A percentile compares a stretch with the other conserved stretches of the same genome.
phyloP scores from a whole-genome alignment of 805 yeast genomes.

The Torulaspora franciscae region DNA sequence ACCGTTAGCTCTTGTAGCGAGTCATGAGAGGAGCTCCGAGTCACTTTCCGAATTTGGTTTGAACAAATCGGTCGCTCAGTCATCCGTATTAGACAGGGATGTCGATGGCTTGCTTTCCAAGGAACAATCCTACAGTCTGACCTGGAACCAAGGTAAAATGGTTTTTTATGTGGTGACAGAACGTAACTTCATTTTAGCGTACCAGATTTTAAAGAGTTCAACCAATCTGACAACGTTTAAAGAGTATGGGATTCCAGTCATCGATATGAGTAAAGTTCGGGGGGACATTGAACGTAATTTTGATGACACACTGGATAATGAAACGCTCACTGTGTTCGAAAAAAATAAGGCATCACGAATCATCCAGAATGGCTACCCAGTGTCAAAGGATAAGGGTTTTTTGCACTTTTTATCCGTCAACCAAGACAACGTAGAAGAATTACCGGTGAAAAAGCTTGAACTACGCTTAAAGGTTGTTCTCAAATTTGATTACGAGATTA shows the following conservation, averaged over 20 bases:
- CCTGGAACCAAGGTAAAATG: conserved; percentile 23
- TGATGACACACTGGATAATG: conserved; percentile 28
- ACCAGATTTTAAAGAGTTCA: conserved; percentile 28
- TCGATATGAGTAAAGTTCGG: conserved; percentile 13
- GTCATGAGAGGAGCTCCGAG: conserved; percentile 28
- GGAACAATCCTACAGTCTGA: conserved; percentile 8
- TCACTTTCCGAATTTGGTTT: conserved; percentile 33
- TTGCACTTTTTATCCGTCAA: conserved; percentile 23
- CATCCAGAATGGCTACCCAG: conserved; percentile 35
- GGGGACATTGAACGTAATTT: conserved; percentile 18
- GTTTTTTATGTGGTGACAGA: conserved; percentile 31
- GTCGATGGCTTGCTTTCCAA: conserved; percentile 21
- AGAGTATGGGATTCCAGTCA: conserved; percentile 32
- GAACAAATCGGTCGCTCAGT: conserved; percentile 21
- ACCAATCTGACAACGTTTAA: conserved; percentile 22
- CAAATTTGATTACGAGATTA: conserved; percentile 31
- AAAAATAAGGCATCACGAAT: conserved; percentile 27
- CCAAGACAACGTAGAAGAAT: conserved; percentile 26
- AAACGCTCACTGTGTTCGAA: conserved; percentile 32
- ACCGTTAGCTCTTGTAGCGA: conserved; percentile 33
- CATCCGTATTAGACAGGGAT: conserved; percentile 14
- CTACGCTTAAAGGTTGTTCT: conserved; percentile 30
- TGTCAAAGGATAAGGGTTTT: conserved; percentile 31
- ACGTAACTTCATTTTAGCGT: conserved; percentile 29
- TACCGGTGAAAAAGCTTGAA: conserved; percentile 32